A percentile compares a stretch with the other conserved stretches of the same genome.
phyloP scores from a whole-genome alignment of 495 filamentous ascomycete species.

The Darksidea phi region DNA sequence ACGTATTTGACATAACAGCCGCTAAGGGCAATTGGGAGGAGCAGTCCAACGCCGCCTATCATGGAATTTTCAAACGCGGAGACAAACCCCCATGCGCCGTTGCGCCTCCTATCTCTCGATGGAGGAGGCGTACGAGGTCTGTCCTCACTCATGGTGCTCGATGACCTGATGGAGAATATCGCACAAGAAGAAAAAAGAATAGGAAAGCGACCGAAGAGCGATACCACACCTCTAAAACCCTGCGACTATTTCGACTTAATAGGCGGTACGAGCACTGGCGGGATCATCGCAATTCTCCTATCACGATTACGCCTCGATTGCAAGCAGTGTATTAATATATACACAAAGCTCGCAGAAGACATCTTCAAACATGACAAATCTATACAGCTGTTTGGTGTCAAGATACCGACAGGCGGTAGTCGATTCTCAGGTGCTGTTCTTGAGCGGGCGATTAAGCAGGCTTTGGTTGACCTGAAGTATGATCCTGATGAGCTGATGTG shows the following conservation, averaged over 20 bases:
- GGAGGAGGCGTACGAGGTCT: conserved; percentile 38
- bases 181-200: conserved; percentile 34
- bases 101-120: conserved; percentile 35
- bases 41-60: neutral
- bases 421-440: conserved; percentile 38
- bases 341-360: conserved; percentile 34
- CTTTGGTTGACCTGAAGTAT: conserved; percentile 37
- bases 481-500: conserved; percentile 40
- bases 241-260: conserved; percentile 39
- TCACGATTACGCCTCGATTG: conserved; percentile 34
- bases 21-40: neutral
- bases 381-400: conserved; percentile 40
- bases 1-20: too few species aligned
- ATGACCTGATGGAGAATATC: conserved; percentile 37
- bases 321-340: conserved; percentile 36
- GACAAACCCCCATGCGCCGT: conserved; percentile 32
- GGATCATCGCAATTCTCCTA: conserved; percentile 38
- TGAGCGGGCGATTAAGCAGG: conserved; percentile 36
- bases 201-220: conserved; percentile 14
- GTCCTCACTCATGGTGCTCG: conserved; percentile 36
- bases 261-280: conserved; percentile 36
- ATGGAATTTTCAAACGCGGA: conserved; percentile 30
- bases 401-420: conserved; percentile 32
- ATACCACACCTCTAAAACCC: conserved; percentile 26
- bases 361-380: conserved; percentile 42